Percentiles rank a stretch among this genome's conserved stretches.
phyloP scores from a whole-genome alignment of 2,329 filamentous ascomycete genomes.

The Colletotrichum lupini region DNA sequence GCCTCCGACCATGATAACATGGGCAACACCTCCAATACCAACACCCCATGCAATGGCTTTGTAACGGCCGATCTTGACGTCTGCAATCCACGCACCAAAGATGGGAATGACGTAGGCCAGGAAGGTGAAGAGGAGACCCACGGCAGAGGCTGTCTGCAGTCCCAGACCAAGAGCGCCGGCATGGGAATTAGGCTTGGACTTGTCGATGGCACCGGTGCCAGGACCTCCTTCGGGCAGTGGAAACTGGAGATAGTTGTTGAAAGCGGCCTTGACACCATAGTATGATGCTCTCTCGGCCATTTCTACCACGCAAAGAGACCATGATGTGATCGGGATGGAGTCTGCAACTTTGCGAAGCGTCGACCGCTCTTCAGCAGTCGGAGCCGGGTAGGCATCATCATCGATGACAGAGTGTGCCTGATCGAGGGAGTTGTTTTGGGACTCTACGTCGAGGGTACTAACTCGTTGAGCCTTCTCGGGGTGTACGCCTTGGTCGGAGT shows the following conservation, averaged over 20 bases:
- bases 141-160: slow-evolving; percentile 62
- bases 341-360: slow-evolving; percentile 52
- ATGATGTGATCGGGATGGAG: slow-evolving; percentile 62
- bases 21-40: slow-evolving; percentile 73
- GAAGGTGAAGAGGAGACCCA: slow-evolving; percentile 66
- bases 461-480: slow-evolving; percentile 1
- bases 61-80: slow-evolving; percentile 77
- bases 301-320: slow-evolving; percentile 68
- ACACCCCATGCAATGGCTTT: slow-evolving; percentile 78
- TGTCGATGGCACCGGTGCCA: slow-evolving; percentile 56
- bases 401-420: not conserved
- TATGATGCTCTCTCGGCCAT: slow-evolving; percentile 71
- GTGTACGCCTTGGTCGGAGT: slow-evolving; percentile 11
- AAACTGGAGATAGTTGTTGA: slow-evolving; percentile 72
- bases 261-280: slow-evolving; percentile 65
- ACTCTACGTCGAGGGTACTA: slow-evolving; percentile 2
- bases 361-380: slow-evolving; percentile 27
- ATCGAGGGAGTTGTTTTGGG: slow-evolving; percentile 8
- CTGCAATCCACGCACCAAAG: slow-evolving; percentile 67
- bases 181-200: slow-evolving; percentile 50
- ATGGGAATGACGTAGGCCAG: slow-evolving; percentile 69
- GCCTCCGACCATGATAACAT: slow-evolving; percentile 75
- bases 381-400: slow-evolving; percentile 14
- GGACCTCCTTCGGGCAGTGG: slow-evolving; percentile 64
- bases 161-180: slow-evolving; percentile 71